phyloP scores from a whole-genome alignment of 2,329 filamentous ascomycete genomes.

The Fusarium sp. region DNA sequence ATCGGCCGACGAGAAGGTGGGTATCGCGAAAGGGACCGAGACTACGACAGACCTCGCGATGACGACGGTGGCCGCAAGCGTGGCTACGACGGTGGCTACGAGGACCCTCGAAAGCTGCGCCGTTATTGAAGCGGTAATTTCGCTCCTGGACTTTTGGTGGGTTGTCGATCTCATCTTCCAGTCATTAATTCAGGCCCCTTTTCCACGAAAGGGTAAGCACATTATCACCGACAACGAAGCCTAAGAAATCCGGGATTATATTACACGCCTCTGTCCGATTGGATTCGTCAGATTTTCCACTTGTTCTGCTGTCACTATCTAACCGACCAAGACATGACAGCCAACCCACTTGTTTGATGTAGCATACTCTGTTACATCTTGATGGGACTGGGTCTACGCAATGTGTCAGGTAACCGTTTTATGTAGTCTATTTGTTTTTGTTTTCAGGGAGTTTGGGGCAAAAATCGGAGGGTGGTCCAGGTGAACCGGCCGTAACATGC shows the following conservation, averaged over 20 bases:
- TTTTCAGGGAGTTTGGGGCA: conserved; percentile 30
- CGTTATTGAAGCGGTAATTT: conserved; percentile 63
- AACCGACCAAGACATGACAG: conserved; percentile 21
- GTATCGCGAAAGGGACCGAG: conserved; percentile 65
- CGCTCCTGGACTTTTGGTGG: conserved; percentile 39
- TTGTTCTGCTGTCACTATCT: conserved; percentile 14
- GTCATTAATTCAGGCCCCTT: conserved; percentile 38
- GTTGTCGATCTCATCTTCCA: conserved; percentile 40
- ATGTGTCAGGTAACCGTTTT: conserved; percentile 46
- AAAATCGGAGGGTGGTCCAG: conserved; percentile 23
- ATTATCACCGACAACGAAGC: conserved; percentile 22
- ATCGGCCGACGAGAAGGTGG: conserved; percentile 76
- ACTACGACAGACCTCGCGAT: conserved; percentile 69
- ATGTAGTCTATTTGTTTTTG: conserved; percentile 51
- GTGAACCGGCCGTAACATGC: conserved; percentile 38
- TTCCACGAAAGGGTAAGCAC: conserved; percentile 45
- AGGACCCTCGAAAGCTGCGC: conserved; percentile 78
- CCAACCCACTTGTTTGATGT: not conserved
- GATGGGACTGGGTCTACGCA: conserved; percentile 27
- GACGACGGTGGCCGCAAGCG: conserved; percentile 72
- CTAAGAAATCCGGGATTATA: conserved; percentile 5
- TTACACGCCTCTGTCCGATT: not conserved
- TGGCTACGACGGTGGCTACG: conserved; percentile 82
- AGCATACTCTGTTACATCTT: conserved; percentile 9
- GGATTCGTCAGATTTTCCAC: conserved; percentile 4